Conservation (phyloP, 1,284 basidiomycete species). For the Tilletia setariae region DNA sequence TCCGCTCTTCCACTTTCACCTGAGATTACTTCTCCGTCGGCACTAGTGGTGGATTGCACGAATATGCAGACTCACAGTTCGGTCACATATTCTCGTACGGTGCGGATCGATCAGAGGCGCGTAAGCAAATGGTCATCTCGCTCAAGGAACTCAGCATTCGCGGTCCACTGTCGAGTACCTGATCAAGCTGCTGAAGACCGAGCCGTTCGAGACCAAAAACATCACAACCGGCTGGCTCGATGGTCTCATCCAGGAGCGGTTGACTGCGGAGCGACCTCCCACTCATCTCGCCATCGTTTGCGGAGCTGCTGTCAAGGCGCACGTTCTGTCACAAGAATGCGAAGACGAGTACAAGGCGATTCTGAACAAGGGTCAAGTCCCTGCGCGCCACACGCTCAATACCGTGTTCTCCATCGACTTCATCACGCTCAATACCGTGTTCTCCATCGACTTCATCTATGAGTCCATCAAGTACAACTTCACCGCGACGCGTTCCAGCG, state of each 20-base stretch:
- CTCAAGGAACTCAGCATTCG: slow-evolving; percentile 97
- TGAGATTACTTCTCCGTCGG: slow-evolving; percentile 99
- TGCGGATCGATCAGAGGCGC: slow-evolving; percentile 86
- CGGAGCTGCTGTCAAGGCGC: slow-evolving; percentile 89
- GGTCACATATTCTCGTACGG: slow-evolving; percentile 99
- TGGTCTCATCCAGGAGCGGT: slow-evolving; percentile 86
- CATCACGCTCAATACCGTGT: too few species aligned
- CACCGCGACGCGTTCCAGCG: slow-evolving; percentile 86
- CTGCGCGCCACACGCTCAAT: slow-evolving; percentile 86
- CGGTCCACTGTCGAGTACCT: slow-evolving; percentile 89
- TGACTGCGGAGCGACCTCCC: slow-evolving; percentile 95
- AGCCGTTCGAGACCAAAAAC: slow-evolving; percentile 93
- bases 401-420: too few species aligned
- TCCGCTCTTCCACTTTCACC: slow-evolving; percentile 81
- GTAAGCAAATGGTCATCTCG: slow-evolving; percentile 99
- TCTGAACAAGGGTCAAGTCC: slow-evolving; percentile 96
- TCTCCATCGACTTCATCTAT: slow-evolving; percentile 90
- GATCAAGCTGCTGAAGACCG: slow-evolving; percentile 93
- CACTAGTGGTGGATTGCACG: slow-evolving; percentile 91
- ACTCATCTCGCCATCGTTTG: slow-evolving; percentile 87
- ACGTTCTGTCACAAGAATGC: slow-evolving; percentile 82
- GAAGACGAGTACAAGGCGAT: slow-evolving; percentile 91
- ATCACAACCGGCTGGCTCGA: slow-evolving; percentile 99
- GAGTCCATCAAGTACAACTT: slow-evolving; percentile 94
- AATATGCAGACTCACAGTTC: slow-evolving; percentile 77